Evolutionary conservation across 108 stramenopile species (phyloP).

Genomic region (Nitzschia putrida): DNA sequence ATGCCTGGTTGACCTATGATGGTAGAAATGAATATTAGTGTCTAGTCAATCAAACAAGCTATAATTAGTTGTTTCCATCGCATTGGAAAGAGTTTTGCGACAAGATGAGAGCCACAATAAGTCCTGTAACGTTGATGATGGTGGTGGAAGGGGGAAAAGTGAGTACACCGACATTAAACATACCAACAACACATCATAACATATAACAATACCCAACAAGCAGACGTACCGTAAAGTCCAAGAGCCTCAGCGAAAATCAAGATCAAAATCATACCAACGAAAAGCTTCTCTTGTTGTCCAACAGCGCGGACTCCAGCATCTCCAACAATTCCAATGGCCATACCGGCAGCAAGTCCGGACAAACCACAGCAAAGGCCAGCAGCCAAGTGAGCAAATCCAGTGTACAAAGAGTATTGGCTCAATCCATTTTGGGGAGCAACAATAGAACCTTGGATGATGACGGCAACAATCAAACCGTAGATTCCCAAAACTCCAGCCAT

Average conservation of each 20-base stretch:
- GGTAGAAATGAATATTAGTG: too few relatives aligned
- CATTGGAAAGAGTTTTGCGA: slow-evolving; percentile 89
- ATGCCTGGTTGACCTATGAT: too few relatives aligned
- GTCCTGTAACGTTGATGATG: too few relatives aligned
- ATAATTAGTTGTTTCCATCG: slow-evolving; percentile 74
- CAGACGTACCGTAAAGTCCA: slow-evolving; percentile 94
- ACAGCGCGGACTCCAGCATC: slow-evolving; percentile 98
- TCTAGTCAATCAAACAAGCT: too few relatives aligned
- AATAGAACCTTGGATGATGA: slow-evolving; percentile 92
- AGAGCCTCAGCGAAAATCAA: slow-evolving; percentile 99
- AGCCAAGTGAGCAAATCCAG: slow-evolving; percentile 96
- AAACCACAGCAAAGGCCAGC: slow-evolving; percentile 98
- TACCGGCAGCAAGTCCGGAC: slow-evolving; percentile 95
- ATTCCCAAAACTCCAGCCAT: slow-evolving; percentile 99
- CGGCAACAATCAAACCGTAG: slow-evolving; percentile 99
- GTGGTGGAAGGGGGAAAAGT: too few relatives aligned
- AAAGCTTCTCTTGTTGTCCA: slow-evolving; percentile 97
- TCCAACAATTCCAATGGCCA: slow-evolving; percentile 99
- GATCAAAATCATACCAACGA: slow-evolving; percentile 99
- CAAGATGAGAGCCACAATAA: slow-evolving; percentile 98
- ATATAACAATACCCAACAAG: too few relatives aligned
- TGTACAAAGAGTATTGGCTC: slow-evolving; percentile 87
- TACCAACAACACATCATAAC: too few relatives aligned
- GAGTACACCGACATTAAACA: too few relatives aligned
- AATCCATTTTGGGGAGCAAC: slow-evolving; percentile 73